A percentile compares a stretch with the other conserved stretches of the same genome.
These are phyloP conservation scores for Verbascum thapsus DNA, from an alignment of 257 asterid species.

Conservation along the genomic window DNA sequence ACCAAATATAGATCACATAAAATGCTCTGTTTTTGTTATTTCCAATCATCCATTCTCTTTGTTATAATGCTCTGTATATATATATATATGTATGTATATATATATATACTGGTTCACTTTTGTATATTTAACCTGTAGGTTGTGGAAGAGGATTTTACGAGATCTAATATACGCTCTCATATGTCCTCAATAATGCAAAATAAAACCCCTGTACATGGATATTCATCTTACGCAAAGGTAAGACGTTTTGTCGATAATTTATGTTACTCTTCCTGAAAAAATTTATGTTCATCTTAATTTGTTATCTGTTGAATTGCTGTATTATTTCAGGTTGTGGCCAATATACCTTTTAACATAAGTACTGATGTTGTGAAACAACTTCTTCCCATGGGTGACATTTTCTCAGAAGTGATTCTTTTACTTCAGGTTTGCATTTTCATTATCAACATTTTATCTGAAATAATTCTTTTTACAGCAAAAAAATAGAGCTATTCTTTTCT, in stretches of 20 bases:
- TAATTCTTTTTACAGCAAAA: neutral
- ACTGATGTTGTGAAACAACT: conserved; percentile 86
- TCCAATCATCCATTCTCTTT: neutral
- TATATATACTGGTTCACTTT: conserved; percentile 1
- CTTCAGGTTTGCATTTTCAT: conserved; percentile 63
- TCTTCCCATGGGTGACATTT: conserved; percentile 98
- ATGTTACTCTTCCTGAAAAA: neutral
- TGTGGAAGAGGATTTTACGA: conserved; percentile 85
- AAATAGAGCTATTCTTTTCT: neutral
- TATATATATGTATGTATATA: neutral
- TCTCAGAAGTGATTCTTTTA: conserved; percentile 81
- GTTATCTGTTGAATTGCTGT: neutral
- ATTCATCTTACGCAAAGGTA: conserved; percentile 65
- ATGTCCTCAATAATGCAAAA: conserved; percentile 53
- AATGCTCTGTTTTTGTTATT: neutral
- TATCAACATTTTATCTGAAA: neutral
- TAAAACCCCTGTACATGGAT: conserved; percentile 36
- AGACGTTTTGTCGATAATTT: conserved; percentile 7
- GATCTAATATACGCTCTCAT: conserved; percentile 72
- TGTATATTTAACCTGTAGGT: conserved; percentile 50
- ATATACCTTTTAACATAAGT: conserved; percentile 93
- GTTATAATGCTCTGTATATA: neutral
- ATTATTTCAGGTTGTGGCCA: conserved; percentile 78
- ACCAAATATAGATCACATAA: too few species aligned
- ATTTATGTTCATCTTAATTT: neutral